A percentile compares a stretch with the other conserved stretches of the same genome.
Evolutionary conservation across 306 rosid genomes (phyloP).

Genomic region (Calophaca sinica): DNA sequence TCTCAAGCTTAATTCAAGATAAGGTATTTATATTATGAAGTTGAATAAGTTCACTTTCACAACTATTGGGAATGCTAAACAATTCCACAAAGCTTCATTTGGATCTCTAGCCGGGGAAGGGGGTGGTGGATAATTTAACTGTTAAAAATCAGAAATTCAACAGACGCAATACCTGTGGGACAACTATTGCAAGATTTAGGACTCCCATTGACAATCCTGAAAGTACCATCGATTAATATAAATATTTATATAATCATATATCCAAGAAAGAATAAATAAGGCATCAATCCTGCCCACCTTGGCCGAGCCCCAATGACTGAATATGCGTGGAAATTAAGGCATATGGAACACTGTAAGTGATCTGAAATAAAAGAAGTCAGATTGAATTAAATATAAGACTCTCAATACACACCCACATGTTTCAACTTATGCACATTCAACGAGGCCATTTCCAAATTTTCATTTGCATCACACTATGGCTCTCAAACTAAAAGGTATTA

Average conservation of each 20-base stretch:
- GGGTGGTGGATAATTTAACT: not conserved
- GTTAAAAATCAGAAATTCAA: conserved; percentile 2
- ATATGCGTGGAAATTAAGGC: conserved; percentile 83
- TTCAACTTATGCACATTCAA: conserved; percentile 15
- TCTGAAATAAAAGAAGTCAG: conserved; percentile 66
- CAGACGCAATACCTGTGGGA: conserved; percentile 80
- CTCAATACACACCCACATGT: conserved; percentile 2
- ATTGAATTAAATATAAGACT: conserved; percentile 32
- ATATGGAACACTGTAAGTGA: conserved; percentile 92
- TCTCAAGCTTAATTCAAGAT: conserved; percentile 34
- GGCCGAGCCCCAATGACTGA: conserved; percentile 92
- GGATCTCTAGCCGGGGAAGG: not conserved
- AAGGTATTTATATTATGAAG: conserved; percentile 15
- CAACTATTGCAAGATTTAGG: conserved; percentile 85
- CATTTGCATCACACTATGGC: conserved; percentile 25
- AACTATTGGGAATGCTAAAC: conserved; percentile 5
- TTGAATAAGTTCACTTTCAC: conserved; percentile 27
- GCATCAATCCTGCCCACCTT: conserved; percentile 61
- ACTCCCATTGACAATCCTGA: conserved; percentile 96
- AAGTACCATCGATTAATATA: conserved; percentile 48
- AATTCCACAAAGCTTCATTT: conserved; percentile 7
- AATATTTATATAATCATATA: conserved; percentile 35
- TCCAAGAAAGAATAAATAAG: conserved; percentile 34
- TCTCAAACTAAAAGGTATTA: conserved; percentile 25
- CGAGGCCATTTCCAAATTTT: conserved; percentile 23